A percentile compares a stretch with the other conserved stretches of the same genome.
Conservation (phyloP, 306 rosid species). For the Lathyrus aphaca region DNA sequence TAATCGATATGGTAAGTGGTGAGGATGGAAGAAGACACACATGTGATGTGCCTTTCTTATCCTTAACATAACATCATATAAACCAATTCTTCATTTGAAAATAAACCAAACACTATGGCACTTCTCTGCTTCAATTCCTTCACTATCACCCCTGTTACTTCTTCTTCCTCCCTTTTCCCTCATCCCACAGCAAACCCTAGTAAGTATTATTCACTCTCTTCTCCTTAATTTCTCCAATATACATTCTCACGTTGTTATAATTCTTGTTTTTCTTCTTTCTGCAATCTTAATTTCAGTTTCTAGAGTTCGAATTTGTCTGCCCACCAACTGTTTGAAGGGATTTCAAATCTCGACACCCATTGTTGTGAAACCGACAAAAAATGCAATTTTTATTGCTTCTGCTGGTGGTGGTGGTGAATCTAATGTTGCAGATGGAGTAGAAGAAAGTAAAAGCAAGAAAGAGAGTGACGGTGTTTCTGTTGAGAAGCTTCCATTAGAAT, state of each 20-base stretch:
- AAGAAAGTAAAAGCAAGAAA: slow-evolving; percentile 43
- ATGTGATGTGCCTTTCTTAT: slow-evolving; percentile 19
- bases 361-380: slow-evolving; percentile 13
- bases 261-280: not conserved
- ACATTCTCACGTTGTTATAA: not conserved
- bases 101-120: slow-evolving; percentile 47
- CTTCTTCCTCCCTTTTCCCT: slow-evolving; percentile 40
- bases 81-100: slow-evolving; percentile 4
- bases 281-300: slow-evolving; percentile 49
- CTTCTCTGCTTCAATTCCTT: slow-evolving; percentile 59
- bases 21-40: not conserved
- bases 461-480: slow-evolving; percentile 49
- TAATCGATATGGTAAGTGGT: not conserved
- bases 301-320: slow-evolving; percentile 41
- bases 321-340: slow-evolving; percentile 43
- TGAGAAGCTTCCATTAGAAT: slow-evolving; percentile 82
- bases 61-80: slow-evolving; percentile 13
- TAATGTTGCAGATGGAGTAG: slow-evolving; percentile 33
- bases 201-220: slow-evolving; percentile 28
- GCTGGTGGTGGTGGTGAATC: slow-evolving; percentile 36
- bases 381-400: slow-evolving; percentile 34
- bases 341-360: slow-evolving; percentile 46
- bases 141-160: slow-evolving; percentile 38
- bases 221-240: slow-evolving; percentile 27
- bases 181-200: slow-evolving; percentile 41